phyloP scores from a whole-genome alignment of 441 rosid genomes.

The Pelargonium cotyledonis region DNA sequence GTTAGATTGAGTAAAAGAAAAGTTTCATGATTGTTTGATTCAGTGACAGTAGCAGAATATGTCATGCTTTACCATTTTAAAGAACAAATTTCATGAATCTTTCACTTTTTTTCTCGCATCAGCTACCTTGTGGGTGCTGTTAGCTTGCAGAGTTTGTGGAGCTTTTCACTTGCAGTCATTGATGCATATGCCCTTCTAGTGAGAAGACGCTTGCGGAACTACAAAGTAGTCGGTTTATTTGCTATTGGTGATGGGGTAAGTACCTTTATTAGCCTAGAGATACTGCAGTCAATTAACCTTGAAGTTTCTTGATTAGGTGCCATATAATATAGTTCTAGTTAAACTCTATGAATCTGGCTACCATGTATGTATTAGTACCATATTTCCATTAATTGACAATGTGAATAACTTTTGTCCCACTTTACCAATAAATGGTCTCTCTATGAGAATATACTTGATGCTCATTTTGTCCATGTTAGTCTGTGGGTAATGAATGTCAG shows the following conservation, averaged over 20 bases:
- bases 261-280: slow-evolving; percentile 4
- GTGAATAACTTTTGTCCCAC: neutral
- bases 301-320: slow-evolving; percentile 6
- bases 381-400: slow-evolving; percentile 3
- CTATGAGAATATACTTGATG: no score
- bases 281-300: neutral
- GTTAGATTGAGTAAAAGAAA: neutral
- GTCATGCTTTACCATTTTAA: neutral
- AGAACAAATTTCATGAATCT: neutral
- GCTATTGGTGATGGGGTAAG: slow-evolving; percentile 82
- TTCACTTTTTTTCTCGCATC: slow-evolving; percentile 23
- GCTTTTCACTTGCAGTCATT: slow-evolving; percentile 52
- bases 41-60: neutral
- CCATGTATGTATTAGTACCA: neutral
- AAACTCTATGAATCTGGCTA: neutral
- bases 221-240: slow-evolving; percentile 37
- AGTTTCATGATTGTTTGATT: neutral
- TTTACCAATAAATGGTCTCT: neutral
- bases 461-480: no score
- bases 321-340: neutral
- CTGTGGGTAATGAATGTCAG: neutral
- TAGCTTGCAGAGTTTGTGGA: slow-evolving; percentile 69
- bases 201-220: slow-evolving; percentile 54
- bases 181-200: slow-evolving; percentile 65
- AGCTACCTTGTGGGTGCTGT: slow-evolving; percentile 68